phyloP scores from a whole-genome alignment of 106 monocot species.

The Cymbidium sinense region DNA sequence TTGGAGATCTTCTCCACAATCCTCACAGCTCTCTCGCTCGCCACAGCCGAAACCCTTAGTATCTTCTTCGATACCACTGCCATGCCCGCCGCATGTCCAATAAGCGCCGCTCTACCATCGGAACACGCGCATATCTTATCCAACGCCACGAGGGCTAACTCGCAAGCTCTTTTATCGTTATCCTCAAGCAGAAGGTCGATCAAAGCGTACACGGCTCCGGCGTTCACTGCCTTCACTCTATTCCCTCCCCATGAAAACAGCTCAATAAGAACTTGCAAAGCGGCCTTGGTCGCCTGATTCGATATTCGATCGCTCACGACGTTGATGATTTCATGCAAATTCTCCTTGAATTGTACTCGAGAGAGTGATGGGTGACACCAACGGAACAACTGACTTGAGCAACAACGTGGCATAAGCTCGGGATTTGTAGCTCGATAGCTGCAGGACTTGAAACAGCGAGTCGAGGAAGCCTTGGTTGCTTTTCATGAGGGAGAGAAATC shows the following conservation, averaged over 20 bases:
- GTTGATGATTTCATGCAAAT: conserved; percentile 29
- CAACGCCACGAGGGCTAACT: conserved; percentile 40
- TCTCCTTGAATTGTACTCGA: conserved; percentile 3
- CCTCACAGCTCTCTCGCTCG: conserved; percentile 51
- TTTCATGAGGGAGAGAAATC: conserved; percentile 11
- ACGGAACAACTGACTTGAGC: conserved; percentile 23
- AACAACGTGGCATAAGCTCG: conserved; percentile 38
- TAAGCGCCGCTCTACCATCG: conserved; percentile 58
- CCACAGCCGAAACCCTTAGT: conserved; percentile 40
- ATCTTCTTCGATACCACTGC: conserved; percentile 61
- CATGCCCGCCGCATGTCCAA: conserved; percentile 49
- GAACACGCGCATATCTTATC: conserved; percentile 58
- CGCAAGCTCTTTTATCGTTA: conserved; percentile 21
- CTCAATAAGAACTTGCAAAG: conserved; percentile 27
- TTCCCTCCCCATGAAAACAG: conserved; percentile 47
- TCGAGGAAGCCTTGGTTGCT: conserved; percentile 18
- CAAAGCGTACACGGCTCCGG: conserved; percentile 36
- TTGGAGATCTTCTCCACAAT: conserved; percentile 33
- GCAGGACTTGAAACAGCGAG: conserved; percentile 18
- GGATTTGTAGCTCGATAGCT: conserved; percentile 16
- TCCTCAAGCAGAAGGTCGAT: conserved; percentile 55
- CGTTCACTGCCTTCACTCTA: conserved; percentile 39
- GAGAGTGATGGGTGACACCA: conserved; percentile 16
- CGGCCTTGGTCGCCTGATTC: conserved; percentile 28
- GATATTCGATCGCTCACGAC: conserved; percentile 40